These are phyloP conservation scores for Alnus glutinosa DNA, from an alignment of 306 rosid genomes.

Conservation along the genomic window DNA sequence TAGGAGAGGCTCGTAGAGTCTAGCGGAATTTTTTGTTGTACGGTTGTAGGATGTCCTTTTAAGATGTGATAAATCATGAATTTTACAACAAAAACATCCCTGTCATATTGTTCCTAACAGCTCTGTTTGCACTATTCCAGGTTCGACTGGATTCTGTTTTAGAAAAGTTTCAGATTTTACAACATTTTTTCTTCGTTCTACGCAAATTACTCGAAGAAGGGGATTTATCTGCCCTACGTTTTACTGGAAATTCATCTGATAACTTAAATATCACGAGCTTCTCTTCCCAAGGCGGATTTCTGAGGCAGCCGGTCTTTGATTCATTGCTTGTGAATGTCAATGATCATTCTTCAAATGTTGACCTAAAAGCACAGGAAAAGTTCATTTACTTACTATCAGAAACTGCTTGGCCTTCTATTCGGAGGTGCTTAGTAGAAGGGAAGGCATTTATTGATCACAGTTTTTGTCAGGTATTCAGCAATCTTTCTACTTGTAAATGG, in stretches of 20 bases:
- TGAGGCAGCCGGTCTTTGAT: constrained; percentile 70
- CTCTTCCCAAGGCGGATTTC: constrained; percentile 85
- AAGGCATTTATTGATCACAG: constrained; percentile 64
- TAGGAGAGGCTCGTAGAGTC: constrained; percentile 7
- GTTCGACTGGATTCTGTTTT: constrained; percentile 72
- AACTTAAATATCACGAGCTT: constrained; percentile 37
- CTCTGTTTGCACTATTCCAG: constrained; percentile 44
- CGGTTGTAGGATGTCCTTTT: neutral
- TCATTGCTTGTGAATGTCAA: constrained; percentile 37
- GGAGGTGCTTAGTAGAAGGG: constrained; percentile 75
- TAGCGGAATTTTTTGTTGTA: neutral
- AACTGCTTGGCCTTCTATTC: constrained; percentile 80
- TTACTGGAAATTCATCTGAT: constrained; percentile 35
- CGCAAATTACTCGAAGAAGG: constrained; percentile 72
- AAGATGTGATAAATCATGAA: neutral
- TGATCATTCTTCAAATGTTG: constrained; percentile 36
- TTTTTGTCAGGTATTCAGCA: constrained; percentile 69
- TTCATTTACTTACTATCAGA: constrained; percentile 55
- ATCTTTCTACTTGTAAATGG: constrained; percentile 15
- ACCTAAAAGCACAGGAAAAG: constrained; percentile 45
- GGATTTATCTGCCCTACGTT: constrained; percentile 39
- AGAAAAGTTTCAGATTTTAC: constrained; percentile 68
- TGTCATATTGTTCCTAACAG: neutral
- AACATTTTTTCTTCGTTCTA: constrained; percentile 89
- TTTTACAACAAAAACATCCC: neutral